phyloP scores from a whole-genome alignment of 352 stramenopile genomes.

The Phytophthora ramorum region DNA sequence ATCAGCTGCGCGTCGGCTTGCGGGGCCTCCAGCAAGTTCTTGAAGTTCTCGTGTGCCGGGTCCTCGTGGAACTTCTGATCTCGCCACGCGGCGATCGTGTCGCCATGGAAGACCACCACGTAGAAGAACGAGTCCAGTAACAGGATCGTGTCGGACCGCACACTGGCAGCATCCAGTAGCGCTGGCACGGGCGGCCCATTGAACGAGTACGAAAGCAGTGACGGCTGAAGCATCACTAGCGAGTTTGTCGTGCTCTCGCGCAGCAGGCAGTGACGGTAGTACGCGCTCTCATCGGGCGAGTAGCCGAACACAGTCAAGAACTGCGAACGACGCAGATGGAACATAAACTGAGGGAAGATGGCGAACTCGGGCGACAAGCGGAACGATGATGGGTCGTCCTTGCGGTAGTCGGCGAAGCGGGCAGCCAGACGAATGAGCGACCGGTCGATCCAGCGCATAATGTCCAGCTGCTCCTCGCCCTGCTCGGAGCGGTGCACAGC shows the following conservation, averaged over 20 bases:
- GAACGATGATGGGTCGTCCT: slow-evolving; percentile 98
- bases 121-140: slow-evolving; percentile 99
- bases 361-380: slow-evolving; percentile 97
- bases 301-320: slow-evolving; percentile 99
- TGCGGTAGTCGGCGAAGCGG: slow-evolving; percentile 99
- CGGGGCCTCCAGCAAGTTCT: slow-evolving; percentile 97
- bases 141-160: slow-evolving; percentile 98
- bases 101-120: slow-evolving; percentile 99
- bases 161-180: slow-evolving; percentile 90
- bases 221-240: slow-evolving; percentile 99
- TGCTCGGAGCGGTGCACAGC: slow-evolving; percentile 87
- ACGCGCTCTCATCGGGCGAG: slow-evolving; percentile 98
- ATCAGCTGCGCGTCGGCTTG: slow-evolving; percentile 98
- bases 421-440: slow-evolving; percentile 98
- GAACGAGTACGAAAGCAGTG: slow-evolving; percentile 98
- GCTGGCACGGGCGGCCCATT: slow-evolving; percentile 91
- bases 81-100: slow-evolving; percentile 99
- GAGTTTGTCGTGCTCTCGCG: slow-evolving; percentile 98
- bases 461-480: slow-evolving; percentile 88
- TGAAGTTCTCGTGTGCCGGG: slow-evolving; percentile 98
- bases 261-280: slow-evolving; percentile 96
- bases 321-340: slow-evolving; percentile 98
- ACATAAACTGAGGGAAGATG: slow-evolving; percentile 99
- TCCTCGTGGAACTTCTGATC: slow-evolving; percentile 96
- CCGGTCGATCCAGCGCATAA: slow-evolving; percentile 94